Base-by-base conservation (phyloP, 495 filamentous ascomycete genomes). In the Schizothecium vesticola region DNA sequence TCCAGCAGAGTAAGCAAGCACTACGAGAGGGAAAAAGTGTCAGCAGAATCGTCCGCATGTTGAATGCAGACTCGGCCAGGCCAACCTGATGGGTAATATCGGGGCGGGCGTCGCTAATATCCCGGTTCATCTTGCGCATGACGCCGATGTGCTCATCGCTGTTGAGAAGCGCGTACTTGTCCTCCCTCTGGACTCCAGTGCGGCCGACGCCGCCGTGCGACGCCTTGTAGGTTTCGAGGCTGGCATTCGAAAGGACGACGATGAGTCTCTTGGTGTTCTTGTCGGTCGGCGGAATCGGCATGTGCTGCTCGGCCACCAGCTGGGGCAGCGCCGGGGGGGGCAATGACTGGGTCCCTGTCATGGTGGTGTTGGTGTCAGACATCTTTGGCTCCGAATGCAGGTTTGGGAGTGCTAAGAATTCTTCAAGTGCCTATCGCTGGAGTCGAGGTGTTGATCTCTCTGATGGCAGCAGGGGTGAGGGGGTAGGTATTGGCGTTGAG, bases 61-160 rank as follows among this genome's bases (percentile, higher is more conserved):
- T 80, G 78, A 75, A 77, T 80, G 78, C 76, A 70, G 75, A 67
- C 62, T 59, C 55, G 64, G 68, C 11, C 60, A 24, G 25, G 73
- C 86, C 76, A 82, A 98, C 94, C 92, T 98, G 95, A 76, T 99
- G 95, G 22, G 96, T 94, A 66, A 99, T 99, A 80, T 99, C 95
- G 12, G 95, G 95, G 63, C 95, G 88, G 29, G 95, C 95, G 76
- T 99, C 95, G 76, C 94, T 97, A 73, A 99, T 99, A 74, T 99
- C 95, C 61, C 95, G 84, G 80, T 96, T 96, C 94, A 97, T 97
- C 86, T 97, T 99, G 75, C 96, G 90, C 92, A 98, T 95, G 69
- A 97, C 89, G 62, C 95, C 96, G 69, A 99, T 99, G 77, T 99
- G 95, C 81, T 99, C 95, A 73, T 99, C 95, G 77, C 94, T 97